Percentiles rank a stretch among this genome's conserved stretches.
Conservation (phyloP, 176 grass and related monocot species). For the Avena eriantha region DNA sequence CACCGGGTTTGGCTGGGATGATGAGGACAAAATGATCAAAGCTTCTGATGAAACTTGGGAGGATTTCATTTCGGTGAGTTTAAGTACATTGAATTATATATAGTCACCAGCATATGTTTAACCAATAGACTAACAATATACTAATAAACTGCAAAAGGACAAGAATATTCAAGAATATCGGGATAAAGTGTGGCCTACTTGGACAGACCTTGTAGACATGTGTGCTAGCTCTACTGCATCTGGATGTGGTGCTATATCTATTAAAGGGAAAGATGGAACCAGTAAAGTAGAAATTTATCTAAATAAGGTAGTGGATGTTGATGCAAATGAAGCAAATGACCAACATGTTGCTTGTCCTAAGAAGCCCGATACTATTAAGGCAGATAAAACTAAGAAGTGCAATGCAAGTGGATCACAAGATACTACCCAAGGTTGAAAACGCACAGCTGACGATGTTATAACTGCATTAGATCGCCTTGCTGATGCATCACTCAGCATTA, state of each 20-base stretch:
- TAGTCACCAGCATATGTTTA: too few species aligned
- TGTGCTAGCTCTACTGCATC: neutral
- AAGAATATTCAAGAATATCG: neutral
- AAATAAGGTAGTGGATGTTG: neutral
- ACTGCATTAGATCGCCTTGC: too few species aligned
- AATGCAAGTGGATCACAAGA: too few species aligned
- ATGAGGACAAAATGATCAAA: neutral
- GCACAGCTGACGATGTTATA: too few species aligned
- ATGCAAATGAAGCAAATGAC: neutral
- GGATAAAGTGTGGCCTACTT: neutral
- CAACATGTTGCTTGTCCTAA: neutral
- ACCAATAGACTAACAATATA: neutral
- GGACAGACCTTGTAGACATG: neutral
- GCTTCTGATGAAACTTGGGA: neutral
- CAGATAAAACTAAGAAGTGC: too few species aligned
- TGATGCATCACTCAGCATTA: too few species aligned
- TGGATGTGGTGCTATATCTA: neutral
- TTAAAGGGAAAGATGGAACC: neutral
- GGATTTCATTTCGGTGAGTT: neutral
- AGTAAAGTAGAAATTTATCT: neutral
- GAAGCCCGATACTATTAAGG: too few species aligned
- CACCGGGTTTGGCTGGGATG: neutral
- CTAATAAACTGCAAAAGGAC: neutral
- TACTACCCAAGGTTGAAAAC: too few species aligned
- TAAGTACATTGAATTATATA: neutral